phyloP scores from a whole-genome alignment of 805 yeast species.

The Zygosaccharomyces rouxii region DNA sequence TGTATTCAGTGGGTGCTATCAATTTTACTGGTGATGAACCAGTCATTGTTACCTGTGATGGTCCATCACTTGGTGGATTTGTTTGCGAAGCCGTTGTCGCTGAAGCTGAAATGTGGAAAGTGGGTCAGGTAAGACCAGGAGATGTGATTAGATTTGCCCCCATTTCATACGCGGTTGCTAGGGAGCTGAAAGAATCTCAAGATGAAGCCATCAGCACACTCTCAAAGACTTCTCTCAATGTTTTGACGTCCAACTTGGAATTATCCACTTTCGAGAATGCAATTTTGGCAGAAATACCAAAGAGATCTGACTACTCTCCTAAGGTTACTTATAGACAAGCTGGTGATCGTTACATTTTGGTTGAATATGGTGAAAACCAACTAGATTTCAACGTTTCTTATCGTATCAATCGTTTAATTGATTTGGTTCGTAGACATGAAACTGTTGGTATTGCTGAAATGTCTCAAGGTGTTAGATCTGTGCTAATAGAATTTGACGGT shows the following conservation, averaged over 20 bases:
- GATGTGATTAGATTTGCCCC: conserved; percentile 80
- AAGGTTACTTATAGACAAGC: conserved; percentile 88
- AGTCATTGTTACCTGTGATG: conserved; percentile 93
- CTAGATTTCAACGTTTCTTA: conserved; percentile 83
- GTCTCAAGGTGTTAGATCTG: conserved; percentile 97
- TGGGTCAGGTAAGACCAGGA: conserved; percentile 97
- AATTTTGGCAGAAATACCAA: conserved; percentile 51
- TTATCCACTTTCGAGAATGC: conserved; percentile 60
- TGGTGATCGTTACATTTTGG: conserved; percentile 88
- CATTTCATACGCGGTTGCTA: conserved; percentile 62
- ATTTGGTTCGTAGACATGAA: conserved; percentile 57
- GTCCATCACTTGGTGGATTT: conserved; percentile 96
- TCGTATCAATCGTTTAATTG: conserved; percentile 78
- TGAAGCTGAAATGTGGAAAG: conserved; percentile 96
- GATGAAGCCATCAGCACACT: conserved; percentile 46
- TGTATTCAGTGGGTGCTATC: conserved; percentile 92
- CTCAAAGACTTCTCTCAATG: conserved; percentile 14
- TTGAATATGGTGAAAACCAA: conserved; percentile 86
- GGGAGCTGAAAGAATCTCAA: conserved; percentile 55
- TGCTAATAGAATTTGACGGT: conserved; percentile 79
- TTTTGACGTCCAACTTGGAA: conserved; percentile 32
- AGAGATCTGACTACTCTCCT: conserved; percentile 51
- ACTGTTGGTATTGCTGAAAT: conserved; percentile 85
- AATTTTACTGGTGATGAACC: conserved; percentile 99
- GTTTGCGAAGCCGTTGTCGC: conserved; percentile 95